phyloP scores from a whole-genome alignment of 306 rosid genomes.

The Cicer pinnatifidum region DNA sequence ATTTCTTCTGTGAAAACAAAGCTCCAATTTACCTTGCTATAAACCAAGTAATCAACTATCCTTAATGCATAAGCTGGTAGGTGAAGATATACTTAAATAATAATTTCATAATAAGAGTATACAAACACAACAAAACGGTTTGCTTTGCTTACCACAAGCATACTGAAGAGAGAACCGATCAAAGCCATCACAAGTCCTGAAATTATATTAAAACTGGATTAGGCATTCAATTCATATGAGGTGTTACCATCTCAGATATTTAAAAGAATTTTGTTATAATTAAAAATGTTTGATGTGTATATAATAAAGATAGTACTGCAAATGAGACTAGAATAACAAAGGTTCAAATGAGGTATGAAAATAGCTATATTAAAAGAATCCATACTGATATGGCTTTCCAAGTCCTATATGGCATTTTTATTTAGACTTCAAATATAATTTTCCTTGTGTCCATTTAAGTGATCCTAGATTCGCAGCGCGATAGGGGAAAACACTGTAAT shows the following conservation, averaged over 20 bases:
- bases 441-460: no score
- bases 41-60: neutral
- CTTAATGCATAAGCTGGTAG: neutral
- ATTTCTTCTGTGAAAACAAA: neutral
- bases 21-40: neutral
- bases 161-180: slow-evolving; percentile 70
- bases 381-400: no score
- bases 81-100: neutral
- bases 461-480: no score
- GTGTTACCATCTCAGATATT: neutral
- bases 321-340: neutral
- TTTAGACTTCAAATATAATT: no score
- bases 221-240: slow-evolving; percentile 15
- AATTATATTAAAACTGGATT: slow-evolving; percentile 38
- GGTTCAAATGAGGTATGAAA: neutral
- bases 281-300: neutral
- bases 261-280: neutral
- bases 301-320: neutral
- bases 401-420: no score
- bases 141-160: slow-evolving; percentile 67
- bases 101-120: neutral
- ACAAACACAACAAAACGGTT: neutral
- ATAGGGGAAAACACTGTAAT: no score
- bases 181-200: slow-evolving; percentile 79
- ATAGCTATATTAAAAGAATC: no score